These are phyloP conservation scores for Aspergillus versicolor DNA, from an alignment of 2,329 filamentous ascomycete genomes.

Conservation along the genomic window DNA sequence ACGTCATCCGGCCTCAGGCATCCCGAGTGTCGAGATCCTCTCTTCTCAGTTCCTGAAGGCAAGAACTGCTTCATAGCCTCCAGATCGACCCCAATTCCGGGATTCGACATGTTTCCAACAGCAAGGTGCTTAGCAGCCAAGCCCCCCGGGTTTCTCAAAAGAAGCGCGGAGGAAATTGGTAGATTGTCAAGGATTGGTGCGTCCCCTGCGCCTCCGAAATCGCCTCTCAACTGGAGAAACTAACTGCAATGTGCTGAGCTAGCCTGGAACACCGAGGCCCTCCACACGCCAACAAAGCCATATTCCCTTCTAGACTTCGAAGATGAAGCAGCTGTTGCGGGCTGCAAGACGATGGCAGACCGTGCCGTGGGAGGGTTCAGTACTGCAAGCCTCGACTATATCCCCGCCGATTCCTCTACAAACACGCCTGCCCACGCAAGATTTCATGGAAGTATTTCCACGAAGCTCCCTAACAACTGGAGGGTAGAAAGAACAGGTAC, in stretches of 20 bases:
- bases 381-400: constrained; percentile 67
- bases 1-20: constrained; percentile 6
- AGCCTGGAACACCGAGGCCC: constrained; percentile 44
- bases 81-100: background rate
- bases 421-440: constrained; percentile 64
- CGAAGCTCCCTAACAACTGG: constrained; percentile 69
- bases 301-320: constrained; percentile 43
- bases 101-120: constrained; percentile 40
- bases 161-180: constrained; percentile 60
- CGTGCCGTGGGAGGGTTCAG: constrained; percentile 84
- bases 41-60: background rate
- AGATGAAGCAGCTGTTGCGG: constrained; percentile 33
- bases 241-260: background rate
- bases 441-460: constrained; percentile 88
- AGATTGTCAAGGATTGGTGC: constrained; percentile 56
- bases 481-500: constrained; percentile 42
- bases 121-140: constrained; percentile 38
- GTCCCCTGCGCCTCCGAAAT: constrained; percentile 11
- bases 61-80: background rate
- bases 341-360: constrained; percentile 78
- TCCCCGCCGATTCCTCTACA: constrained; percentile 46
- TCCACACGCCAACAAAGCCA: constrained; percentile 39
- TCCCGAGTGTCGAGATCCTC: background rate
- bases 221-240: background rate
- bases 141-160: constrained; percentile 54